A percentile compares a stretch with the other conserved stretches of the same genome.
These are phyloP conservation scores for Hygrocybe coccinea DNA, from an alignment of 768 basidiomycete species.

Conservation along the genomic window DNA sequence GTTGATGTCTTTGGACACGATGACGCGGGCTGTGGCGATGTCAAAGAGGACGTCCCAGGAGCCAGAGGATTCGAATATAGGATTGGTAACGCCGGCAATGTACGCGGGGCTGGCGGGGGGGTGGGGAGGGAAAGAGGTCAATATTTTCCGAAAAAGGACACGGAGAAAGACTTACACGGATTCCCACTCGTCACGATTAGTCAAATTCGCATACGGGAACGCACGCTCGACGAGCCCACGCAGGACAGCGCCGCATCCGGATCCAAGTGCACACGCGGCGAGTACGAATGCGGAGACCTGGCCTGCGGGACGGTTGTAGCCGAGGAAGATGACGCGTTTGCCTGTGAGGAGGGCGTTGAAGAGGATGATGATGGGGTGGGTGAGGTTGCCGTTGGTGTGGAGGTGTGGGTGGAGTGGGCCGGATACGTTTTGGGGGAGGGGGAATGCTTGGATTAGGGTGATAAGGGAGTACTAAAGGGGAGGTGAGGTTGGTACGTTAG, in stretches of 20 bases:
- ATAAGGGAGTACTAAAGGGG: constrained; percentile 79
- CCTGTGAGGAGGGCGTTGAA: constrained; percentile 95
- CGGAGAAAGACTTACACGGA: constrained; percentile 55
- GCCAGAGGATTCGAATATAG: constrained; percentile 83
- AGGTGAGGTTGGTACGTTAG: neutral
- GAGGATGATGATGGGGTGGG: constrained; percentile 90
- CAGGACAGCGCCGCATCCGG: constrained; percentile 80
- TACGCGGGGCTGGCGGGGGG: constrained; percentile 64
- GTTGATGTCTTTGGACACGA: constrained; percentile 82
- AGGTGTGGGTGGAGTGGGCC: constrained; percentile 87
- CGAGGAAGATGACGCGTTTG: constrained; percentile 94
- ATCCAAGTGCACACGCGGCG: constrained; percentile 89
- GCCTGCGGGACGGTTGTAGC: constrained; percentile 83
- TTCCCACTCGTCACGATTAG: constrained; percentile 85
- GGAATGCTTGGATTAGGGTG: constrained; percentile 82
- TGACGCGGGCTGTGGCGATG: constrained; percentile 79
- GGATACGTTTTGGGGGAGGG: constrained; percentile 48
- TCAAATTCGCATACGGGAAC: constrained; percentile 93
- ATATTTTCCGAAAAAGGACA: constrained; percentile 5
- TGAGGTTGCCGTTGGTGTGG: constrained; percentile 84
- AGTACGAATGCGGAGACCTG: constrained; percentile 89
- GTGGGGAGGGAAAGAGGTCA: too few relatives aligned
- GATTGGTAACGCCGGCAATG: constrained; percentile 96
- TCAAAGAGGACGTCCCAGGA: constrained; percentile 95
- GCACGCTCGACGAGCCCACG: constrained; percentile 86